These are phyloP conservation scores for Meyerozyma smithsonii DNA, from an alignment of 1,139 yeast species.

Conservation along the genomic window DNA sequence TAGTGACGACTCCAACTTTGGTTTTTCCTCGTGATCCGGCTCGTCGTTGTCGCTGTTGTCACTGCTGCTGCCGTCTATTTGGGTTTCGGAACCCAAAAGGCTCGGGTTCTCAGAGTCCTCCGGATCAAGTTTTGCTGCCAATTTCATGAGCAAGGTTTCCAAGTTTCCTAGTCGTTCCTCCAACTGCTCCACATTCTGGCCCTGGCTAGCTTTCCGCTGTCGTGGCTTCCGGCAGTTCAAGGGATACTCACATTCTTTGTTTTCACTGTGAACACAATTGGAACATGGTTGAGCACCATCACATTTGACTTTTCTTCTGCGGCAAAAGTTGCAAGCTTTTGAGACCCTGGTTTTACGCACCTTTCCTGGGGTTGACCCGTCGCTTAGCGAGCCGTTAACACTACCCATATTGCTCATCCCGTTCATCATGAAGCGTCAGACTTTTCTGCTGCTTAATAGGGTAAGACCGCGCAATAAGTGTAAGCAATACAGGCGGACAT, in stretches of 20 bases:
- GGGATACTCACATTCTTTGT: constrained; percentile 21
- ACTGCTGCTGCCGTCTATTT: neutral
- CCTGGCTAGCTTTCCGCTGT: neutral
- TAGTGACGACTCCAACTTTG: neutral
- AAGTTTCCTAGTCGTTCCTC: neutral
- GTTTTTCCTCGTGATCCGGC: neutral
- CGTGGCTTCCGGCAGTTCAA: neutral
- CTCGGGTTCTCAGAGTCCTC: neutral
- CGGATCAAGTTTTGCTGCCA: neutral
- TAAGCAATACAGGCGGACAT: too few relatives aligned
- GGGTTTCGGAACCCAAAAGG: neutral
- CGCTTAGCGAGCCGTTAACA: too few relatives aligned
- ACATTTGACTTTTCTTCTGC: constrained; percentile 22
- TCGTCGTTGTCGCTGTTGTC: neutral
- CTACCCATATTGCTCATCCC: too few relatives aligned
- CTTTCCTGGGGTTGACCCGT: too few relatives aligned
- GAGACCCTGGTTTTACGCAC: constrained; percentile 11
- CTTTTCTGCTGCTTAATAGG: too few relatives aligned
- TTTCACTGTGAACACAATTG: constrained; percentile 19
- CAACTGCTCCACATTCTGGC: neutral
- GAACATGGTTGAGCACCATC: constrained; percentile 20
- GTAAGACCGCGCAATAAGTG: too few relatives aligned
- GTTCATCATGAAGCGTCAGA: too few relatives aligned
- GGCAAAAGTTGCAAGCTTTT: constrained; percentile 23
- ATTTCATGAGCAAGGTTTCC: neutral